phyloP scores from a whole-genome alignment of 2,329 filamentous ascomycete species.

The Trichoderma sp. region DNA sequence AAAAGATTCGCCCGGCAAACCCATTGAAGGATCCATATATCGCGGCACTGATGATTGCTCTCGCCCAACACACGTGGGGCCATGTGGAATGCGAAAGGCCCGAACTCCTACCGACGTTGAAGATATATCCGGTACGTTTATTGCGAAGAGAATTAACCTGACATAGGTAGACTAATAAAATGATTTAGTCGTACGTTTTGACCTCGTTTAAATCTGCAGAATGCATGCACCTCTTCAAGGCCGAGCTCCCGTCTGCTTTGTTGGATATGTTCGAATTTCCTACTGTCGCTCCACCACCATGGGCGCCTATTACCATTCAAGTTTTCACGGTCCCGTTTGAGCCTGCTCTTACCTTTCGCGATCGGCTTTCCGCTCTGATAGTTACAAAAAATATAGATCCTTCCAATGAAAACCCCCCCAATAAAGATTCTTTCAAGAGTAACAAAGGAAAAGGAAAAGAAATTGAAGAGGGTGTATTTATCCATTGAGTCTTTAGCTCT shows the following conservation, averaged over 20 bases:
- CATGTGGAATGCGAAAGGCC: neutral
- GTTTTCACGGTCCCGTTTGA: neutral
- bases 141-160: neutral
- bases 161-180: neutral
- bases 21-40: neutral
- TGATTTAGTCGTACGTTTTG: neutral
- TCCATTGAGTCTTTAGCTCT: neutral
- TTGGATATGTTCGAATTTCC: conserved; percentile 10
- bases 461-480: neutral
- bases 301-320: neutral
- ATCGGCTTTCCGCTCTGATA: conserved; percentile 1
- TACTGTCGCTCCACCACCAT: neutral
- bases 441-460: neutral
- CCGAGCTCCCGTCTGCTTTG: neutral
- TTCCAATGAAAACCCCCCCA: neutral
- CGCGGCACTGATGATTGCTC: neutral
- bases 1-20: neutral
- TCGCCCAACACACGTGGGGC: neutral
- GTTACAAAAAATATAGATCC: neutral
- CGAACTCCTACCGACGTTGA: neutral
- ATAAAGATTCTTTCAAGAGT: no score
- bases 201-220: neutral
- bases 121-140: neutral
- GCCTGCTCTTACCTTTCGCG: conserved; percentile 4
- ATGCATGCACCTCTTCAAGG: conserved; percentile 10